Conservation (phyloP, 2,329 filamentous ascomycete species). For the Colletotrichum eleusines region DNA sequence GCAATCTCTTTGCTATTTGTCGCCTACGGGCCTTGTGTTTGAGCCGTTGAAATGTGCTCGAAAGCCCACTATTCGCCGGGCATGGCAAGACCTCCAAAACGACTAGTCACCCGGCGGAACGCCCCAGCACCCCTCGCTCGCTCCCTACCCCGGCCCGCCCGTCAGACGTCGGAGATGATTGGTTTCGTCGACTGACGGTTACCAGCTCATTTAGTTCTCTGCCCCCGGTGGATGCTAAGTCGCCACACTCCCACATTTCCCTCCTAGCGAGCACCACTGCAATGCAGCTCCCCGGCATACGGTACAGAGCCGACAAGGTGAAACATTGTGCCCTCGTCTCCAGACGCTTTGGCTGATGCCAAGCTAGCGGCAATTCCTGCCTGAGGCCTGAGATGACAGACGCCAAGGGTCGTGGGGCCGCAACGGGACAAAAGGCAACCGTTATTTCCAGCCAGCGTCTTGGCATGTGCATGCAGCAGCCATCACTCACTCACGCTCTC, state of each 20-base stretch:
- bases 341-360: too few relatives aligned
- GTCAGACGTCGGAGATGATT: slow-evolving; percentile 13
- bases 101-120: slow-evolving; percentile 2
- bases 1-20: slow-evolving; percentile 3
- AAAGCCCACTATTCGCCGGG: neutral
- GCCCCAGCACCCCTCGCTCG: neutral
- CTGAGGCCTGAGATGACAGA: neutral
- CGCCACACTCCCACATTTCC: neutral
- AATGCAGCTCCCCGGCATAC: slow-evolving; percentile 8
- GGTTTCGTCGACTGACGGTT: neutral
- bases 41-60: neutral
- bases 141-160: neutral
- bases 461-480: too few relatives aligned
- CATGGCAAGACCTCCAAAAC: slow-evolving; percentile 1
- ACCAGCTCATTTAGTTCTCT: neutral
- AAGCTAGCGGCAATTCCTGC: too few relatives aligned
- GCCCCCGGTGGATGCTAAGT: too few relatives aligned
- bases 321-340: neutral
- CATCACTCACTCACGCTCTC: too few relatives aligned
- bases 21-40: neutral
- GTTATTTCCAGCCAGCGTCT: neutral
- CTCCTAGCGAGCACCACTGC: neutral
- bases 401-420: neutral
- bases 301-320: slow-evolving; percentile 15
- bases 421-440: neutral